Evolutionary conservation across 2,329 filamentous ascomycete species (phyloP), one percentile per base, ranked within the genome.

Genomic region (Raffaelea albimanens): DNA sequence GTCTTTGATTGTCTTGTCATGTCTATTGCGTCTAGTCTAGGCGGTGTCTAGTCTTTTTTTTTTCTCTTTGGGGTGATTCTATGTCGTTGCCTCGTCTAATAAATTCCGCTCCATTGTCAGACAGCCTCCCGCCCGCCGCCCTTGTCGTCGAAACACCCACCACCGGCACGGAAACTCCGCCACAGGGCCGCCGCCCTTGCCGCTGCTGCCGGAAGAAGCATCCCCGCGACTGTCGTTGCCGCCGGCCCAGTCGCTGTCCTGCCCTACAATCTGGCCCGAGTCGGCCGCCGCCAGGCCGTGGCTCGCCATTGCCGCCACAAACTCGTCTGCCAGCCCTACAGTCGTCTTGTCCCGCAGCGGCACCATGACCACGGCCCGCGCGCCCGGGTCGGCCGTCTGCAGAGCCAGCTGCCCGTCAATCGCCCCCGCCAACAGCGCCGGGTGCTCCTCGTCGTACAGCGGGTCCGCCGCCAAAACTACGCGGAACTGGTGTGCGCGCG

Each of bases 401-500:
- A 69, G 64, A 9, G 73, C 73, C 11, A 96, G 70, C 65, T 89
- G 87, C 36, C 74, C 67, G 10, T 72, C 65, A 40, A 97, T 81
- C 14, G 86, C 82, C 14, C 80, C 71, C 0, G 82, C 80, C 20
- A 97, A 74, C 58, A 93, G 77, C 3, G 63, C 66, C 0, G 91
- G 88, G 59, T 97, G 93, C 4, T 85, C 76, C 43, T 89, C 76
- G 41, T 90, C 88, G 64, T 97, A 97, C 19, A 98, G 69, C 0
- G 87, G 78, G 63, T 98, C 93, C 3, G 91, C 88, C 2, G 81
- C 87, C 3, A 98, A 72, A 40, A 97, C 80, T 47, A 95, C 68
- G 71, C 83, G 62, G 47, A 29, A 34, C 16, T 34, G 48, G 44
- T 46, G 52, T 39, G 45, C 22, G 20, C 20, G 14, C 43, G 19